Base-by-base conservation (phyloP, 2,329 filamentous ascomycete genomes). In the Botryotinia convoluta region DNA sequence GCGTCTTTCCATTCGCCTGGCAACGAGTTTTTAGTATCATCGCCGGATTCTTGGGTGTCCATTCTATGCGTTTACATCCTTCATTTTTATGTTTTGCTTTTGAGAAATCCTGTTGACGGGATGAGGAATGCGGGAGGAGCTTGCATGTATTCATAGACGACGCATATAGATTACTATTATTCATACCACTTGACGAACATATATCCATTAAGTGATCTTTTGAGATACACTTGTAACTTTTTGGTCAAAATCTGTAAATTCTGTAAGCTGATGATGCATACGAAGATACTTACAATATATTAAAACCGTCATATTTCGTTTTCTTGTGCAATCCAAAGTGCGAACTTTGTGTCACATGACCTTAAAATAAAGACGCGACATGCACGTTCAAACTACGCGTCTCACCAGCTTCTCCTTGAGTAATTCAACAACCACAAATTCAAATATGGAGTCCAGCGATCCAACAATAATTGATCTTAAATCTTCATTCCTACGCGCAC, bases 391-490 rank as follows among this genome's bases (percentile, higher is more conserved):
- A n/a, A 37, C 9, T 4, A 22, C 48, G 48, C 65, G 65, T 69
- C 65, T 57, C 37, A 57, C 26, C 35, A 69, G 8, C 48, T 57
- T 68, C 10, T n/a, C 9, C 18, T 42, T 68, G 10, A 9, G 10
- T 20, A 42, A 44, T n/a, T 54, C 45, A 68, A 57, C 35, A 42
- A 57, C 35, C n/a, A 42, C 48, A 44, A 42, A 35, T 18, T 4
- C 65, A 26, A 69, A 10, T 20, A 69, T 69, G 65, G 35, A 57
- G 37, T 18, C 65, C 35, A 69, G 39, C 35, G 65, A 69, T 3
- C 87, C 87, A 5, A 90, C 88, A 1, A 84, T 90, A 74, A 84
- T 90, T 62, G 84, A 87, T 29, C 83, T 90, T 72, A 93, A 93
- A 80, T 87, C 89, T 63, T 80, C 85, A 72, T 93, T 93, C 18